These are phyloP conservation scores for Nyctanthes arbortristis DNA, from an alignment of 257 asterid species.

Conservation along the genomic window DNA sequence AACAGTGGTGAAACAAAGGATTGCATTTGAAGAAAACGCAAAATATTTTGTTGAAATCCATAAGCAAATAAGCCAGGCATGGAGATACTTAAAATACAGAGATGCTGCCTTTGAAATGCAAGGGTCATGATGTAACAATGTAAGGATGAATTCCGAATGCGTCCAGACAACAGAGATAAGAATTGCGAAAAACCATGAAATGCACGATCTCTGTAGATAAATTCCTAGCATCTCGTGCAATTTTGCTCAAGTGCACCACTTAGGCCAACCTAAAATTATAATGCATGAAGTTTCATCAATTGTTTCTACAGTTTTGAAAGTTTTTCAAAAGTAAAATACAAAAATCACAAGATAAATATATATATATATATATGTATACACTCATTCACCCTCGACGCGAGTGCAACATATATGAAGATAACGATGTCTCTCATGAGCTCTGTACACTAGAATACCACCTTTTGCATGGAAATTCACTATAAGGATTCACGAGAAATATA, in stretches of 20 bases:
- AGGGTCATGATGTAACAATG: conserved; percentile 45
- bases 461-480: too few relatives aligned
- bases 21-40: conserved; percentile 55
- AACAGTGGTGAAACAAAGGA: conserved; percentile 37
- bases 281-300: too few relatives aligned
- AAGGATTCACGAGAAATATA: too few relatives aligned
- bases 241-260: conserved; percentile 62
- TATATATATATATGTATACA: too few relatives aligned
- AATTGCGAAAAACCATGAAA: conserved; percentile 30
- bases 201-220: conserved; percentile 48
- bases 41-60: conserved; percentile 37
- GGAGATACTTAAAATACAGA: conserved; percentile 37
- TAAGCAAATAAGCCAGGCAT: conserved; percentile 53
- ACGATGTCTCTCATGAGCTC: too few relatives aligned
- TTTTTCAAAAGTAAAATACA: too few relatives aligned
- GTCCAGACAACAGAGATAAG: conserved; percentile 40
- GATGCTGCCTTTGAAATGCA: conserved; percentile 39
- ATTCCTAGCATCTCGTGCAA: conserved; percentile 38
- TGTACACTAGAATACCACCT: too few relatives aligned
- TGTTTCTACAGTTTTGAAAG: too few relatives aligned
- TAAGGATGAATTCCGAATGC: conserved; percentile 34
- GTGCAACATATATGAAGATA: too few relatives aligned
- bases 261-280: conserved; percentile 41
- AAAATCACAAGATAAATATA: too few relatives aligned
- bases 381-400: too few relatives aligned